Evolutionary conservation across 371 early-diverging fungal species (phyloP), one percentile per base, ranked within the genome.

Genomic region (Apophysomyces ossiformis): DNA sequence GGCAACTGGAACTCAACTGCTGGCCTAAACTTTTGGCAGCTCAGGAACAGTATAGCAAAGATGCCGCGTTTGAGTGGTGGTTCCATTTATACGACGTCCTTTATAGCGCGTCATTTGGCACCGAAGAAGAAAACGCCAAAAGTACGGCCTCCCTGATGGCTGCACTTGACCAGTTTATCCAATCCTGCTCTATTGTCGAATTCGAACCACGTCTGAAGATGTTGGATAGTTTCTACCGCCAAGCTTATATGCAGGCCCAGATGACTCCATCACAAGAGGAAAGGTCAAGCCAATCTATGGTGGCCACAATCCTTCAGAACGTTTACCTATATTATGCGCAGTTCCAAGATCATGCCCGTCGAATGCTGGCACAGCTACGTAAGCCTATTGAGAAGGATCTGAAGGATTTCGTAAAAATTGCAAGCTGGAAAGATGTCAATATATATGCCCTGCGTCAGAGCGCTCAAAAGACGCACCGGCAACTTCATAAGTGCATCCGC

Each of bases 351-450:
- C 77, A 73, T 37, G 85, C 92, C 9, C 75, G 85, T 7, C 74
- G 75, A 9, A 83, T 84, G 36, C 67, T 95, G 35, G 76, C 79
- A 9, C 74, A 81, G 26, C 67, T 84, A 16, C 87, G 90, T 64
- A 86, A 90, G 65, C 91, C 96, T 5, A 91, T 98, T 44, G 87
- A 89, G 56, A 93, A 91, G 68, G 96, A 99, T 39, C 85, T 99
- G 69, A 88, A 91, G 64, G 94, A 95, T 61, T 95, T 91, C 71
- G 97, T 97, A 57, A 93, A 93, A 78, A 92, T 99, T 65, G 97
- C 98, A 12, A 91, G 87, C 50, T 99, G 98, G 97, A 95, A 96
- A 77, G 99, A 99, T 76, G 91, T 96, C 44, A 99, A 96, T 66
- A 92, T 96, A n/a, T 91, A 91, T 67, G 95, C 98, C 0, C 79